Base-by-base conservation (phyloP, 768 basidiomycete genomes). In the Boletus fagicola region DNA sequence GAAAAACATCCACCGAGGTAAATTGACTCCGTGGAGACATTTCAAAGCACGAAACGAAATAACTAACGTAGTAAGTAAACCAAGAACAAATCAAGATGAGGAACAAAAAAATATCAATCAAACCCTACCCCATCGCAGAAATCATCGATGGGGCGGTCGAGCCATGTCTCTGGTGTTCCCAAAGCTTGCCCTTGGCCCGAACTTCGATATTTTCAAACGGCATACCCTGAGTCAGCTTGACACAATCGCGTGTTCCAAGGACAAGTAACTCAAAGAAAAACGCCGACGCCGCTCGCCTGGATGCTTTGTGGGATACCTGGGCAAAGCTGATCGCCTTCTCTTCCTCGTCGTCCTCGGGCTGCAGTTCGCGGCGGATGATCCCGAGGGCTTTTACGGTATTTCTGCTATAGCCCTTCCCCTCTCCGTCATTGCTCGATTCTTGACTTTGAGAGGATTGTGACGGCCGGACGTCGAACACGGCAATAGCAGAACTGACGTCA, bases 191-290 rank as follows among this genome's bases (percentile, higher is more conserved):
- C 74, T 94, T 96, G 28, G 85, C 87, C 11, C 80, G 75, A 33
- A 98, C 78, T 65, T 89, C 83, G 56, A 98, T 97, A 72, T 96
- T 93, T 59, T 86, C 89, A 67, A 92, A 97, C 0, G 92, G 77
- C 9, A 76, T 77, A 6, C 69, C 65, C 70, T 99, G 97, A 8
- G 83, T 75, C 44, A 99, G 73, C 64, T 89, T 85, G 63, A 99
- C 77, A 68, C 90, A 94, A 71, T 98, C 95, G 35, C 92, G 87
- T 5, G 96, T 98, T 11, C 93, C 88, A 1, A 99, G 83, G 2
- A 98, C 93, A 30, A 99, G 86, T 35, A 98, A 75, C 72, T 99
- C 97, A 69, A 99, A 99, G 80, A 99, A 99, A 79, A 99, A 98
- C 2, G 93, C 87, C 1, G 96, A 85, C 1, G 96, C 94, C 13